phyloP scores from a whole-genome alignment of 495 filamentous ascomycete species.

The Hypoxylon crocopeplum region DNA sequence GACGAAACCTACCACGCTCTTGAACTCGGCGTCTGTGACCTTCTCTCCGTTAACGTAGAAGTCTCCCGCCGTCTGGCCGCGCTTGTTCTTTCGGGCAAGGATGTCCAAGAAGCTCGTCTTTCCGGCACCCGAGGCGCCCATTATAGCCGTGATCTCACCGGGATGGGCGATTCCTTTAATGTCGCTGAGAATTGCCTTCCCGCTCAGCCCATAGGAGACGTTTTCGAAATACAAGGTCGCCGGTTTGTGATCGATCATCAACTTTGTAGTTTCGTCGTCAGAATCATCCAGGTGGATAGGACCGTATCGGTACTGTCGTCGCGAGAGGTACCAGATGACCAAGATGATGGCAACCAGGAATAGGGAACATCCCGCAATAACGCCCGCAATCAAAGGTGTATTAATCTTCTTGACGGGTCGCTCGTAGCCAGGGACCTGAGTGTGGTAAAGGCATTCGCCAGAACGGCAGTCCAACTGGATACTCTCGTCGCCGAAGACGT shows the following conservation, averaged over 20 bases:
- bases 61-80: slow-evolving; percentile 76
- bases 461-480: slow-evolving; percentile 83
- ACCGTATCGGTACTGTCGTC: slow-evolving; percentile 73
- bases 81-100: slow-evolving; percentile 96
- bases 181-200: slow-evolving; percentile 81
- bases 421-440: slow-evolving; percentile 89
- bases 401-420: slow-evolving; percentile 94
- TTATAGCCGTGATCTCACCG: slow-evolving; percentile 93
- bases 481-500: slow-evolving; percentile 87
- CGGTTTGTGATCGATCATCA: slow-evolving; percentile 89
- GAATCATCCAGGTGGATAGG: slow-evolving; percentile 84
- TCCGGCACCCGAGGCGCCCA: slow-evolving; percentile 96
- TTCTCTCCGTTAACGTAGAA: slow-evolving; percentile 96
- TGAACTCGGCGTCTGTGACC: slow-evolving; percentile 83
- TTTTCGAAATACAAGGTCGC: slow-evolving; percentile 88
- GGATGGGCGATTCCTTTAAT: slow-evolving; percentile 86
- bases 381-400: slow-evolving; percentile 91
- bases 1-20: slow-evolving; percentile 91
- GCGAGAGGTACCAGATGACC: slow-evolving; percentile 85
- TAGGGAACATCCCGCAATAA: slow-evolving; percentile 85
- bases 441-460: slow-evolving; percentile 91
- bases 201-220: slow-evolving; percentile 84
- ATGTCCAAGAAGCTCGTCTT: slow-evolving; percentile 99
- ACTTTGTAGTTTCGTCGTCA: slow-evolving; percentile 84
- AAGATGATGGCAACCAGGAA: slow-evolving; percentile 89